Percentiles rank a stretch among this genome's conserved stretches.
Evolutionary conservation across 805 yeast genomes (phyloP).

Genomic region (Saccharomycopsis javanensis): DNA sequence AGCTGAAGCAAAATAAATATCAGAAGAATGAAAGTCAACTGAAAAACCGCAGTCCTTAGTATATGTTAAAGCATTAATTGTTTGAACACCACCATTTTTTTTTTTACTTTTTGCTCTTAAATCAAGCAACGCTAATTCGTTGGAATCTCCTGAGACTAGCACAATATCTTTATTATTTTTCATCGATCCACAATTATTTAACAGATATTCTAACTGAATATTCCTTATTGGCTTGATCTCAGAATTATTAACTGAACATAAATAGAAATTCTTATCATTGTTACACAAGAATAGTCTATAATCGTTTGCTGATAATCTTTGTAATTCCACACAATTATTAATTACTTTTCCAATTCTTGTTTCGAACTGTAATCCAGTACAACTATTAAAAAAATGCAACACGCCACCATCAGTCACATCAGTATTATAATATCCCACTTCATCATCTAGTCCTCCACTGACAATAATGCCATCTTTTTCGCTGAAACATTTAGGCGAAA

Average conservation of each 20-base stretch:
- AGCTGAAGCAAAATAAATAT: constrained; percentile 62
- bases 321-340: constrained; percentile 64
- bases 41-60: constrained; percentile 68
- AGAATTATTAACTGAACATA: constrained; percentile 45
- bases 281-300: constrained; percentile 66
- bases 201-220: constrained; percentile 48
- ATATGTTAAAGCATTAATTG: constrained; percentile 1
- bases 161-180: constrained; percentile 46
- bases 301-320: constrained; percentile 30
- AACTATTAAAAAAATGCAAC: constrained; percentile 19
- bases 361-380: constrained; percentile 38
- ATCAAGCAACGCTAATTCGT: constrained; percentile 12
- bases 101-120: background rate
- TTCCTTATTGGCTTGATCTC: constrained; percentile 36
- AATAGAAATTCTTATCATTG: constrained; percentile 67
- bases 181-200: constrained; percentile 56
- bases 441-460: constrained; percentile 34
- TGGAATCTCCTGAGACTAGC: constrained; percentile 64
- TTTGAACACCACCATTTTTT: background rate
- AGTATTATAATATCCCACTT: background rate
- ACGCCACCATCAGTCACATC: constrained; percentile 7
- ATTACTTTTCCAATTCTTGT: constrained; percentile 66
- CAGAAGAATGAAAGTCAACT: constrained; percentile 68
- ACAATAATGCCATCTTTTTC: constrained; percentile 42
- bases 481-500: constrained; percentile 62